Evolutionary conservation across 2,329 filamentous ascomycete genomes (phyloP), one percentile per base, ranked within the genome.

Genomic region (Sclerotinia borealis): DNA sequence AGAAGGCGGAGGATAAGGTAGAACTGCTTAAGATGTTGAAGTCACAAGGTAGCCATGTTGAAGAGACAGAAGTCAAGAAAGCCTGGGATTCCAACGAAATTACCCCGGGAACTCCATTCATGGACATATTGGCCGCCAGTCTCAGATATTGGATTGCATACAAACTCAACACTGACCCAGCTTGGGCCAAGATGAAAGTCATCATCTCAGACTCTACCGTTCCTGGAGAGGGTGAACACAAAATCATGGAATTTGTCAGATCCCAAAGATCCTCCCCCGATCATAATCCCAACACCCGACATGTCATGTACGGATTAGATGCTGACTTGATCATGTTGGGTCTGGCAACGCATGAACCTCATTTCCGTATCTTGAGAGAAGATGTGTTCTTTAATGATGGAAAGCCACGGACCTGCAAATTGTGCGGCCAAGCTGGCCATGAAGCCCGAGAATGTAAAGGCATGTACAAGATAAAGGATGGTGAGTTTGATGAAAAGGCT

Each of bases 271-370:
- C 90, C 56, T 95, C 91, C 60, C 89, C 93, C 6, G 89, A 96
- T 68, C 92, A 99, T 76, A 89, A 99, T 73, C 95, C 95, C 29
- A 98, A 99, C 76, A 98, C 95, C 27, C 90, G 91, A 66, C 95
- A 99, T 78, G 96, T 99, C 72, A 97, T 99, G 67, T 99, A 99
- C 75, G 95, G 95, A 56, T 82, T 99, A 69, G 95, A 99, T 80
- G 96, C 95, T 65, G 95, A 99, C 83, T 81, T 99, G 69, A 99
- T 99, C 78, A 99, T 99, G 95, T 81, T 99, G 74, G 95, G 93
- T 65, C 85, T 99, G 70, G 95, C 91, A 31, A 99, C 95, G 19
- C 96, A 99, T 77, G 96, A 99, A 75, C 95, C 96, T 61, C 89
- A 98, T 78, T 99, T 99, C 77, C 89, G 93, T 71, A 92, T 99